These are phyloP conservation scores for Ogataea polymorpha DNA, from an alignment of 805 yeast species.

Conservation along the genomic window DNA sequence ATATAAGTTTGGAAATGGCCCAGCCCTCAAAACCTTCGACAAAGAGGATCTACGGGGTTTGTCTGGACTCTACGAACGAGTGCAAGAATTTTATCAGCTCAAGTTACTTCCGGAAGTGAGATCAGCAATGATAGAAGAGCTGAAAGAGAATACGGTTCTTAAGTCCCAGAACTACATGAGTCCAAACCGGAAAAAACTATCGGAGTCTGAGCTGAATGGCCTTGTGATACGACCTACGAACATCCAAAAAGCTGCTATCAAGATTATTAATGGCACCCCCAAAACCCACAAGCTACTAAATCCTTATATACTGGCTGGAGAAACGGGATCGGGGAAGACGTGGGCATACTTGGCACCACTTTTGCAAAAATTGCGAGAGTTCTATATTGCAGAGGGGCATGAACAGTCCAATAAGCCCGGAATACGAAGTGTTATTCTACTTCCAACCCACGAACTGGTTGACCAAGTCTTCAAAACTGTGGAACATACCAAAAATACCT, in stretches of 20 bases:
- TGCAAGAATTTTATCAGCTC: conserved; percentile 65
- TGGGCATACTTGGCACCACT: conserved; percentile 85
- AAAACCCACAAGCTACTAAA: conserved; percentile 39
- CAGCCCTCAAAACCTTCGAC: conserved; percentile 43
- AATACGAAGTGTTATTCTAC: conserved; percentile 69
- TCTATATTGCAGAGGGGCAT: conserved; percentile 39
- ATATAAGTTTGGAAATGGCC: conserved; percentile 46
- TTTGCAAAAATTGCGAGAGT: conserved; percentile 62
- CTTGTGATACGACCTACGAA: conserved; percentile 61
- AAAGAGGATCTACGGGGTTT: conserved; percentile 33
- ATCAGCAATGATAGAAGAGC: conserved; percentile 51
- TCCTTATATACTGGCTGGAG: conserved; percentile 84
- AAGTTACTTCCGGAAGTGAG: conserved; percentile 67
- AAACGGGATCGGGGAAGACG: conserved; percentile 96
- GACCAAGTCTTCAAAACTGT: conserved; percentile 64
- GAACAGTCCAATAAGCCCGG: conserved; percentile 40
- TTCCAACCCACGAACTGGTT: conserved; percentile 89
- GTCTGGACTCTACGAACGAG: conserved; percentile 43
- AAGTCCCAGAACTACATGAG: conserved; percentile 33
- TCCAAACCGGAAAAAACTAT: conserved; percentile 29
- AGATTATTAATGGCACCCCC: conserved; percentile 46
- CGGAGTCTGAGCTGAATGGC: conserved; percentile 34
- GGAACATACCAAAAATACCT: conserved; percentile 28
- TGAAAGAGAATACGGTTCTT: conserved; percentile 44
- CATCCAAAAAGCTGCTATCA: conserved; percentile 75